Percentiles rank a stretch among this genome's conserved stretches.
These are phyloP conservation scores for Jamesozyma spencerorum DNA, from an alignment of 805 yeast genomes.

Conservation along the genomic window DNA sequence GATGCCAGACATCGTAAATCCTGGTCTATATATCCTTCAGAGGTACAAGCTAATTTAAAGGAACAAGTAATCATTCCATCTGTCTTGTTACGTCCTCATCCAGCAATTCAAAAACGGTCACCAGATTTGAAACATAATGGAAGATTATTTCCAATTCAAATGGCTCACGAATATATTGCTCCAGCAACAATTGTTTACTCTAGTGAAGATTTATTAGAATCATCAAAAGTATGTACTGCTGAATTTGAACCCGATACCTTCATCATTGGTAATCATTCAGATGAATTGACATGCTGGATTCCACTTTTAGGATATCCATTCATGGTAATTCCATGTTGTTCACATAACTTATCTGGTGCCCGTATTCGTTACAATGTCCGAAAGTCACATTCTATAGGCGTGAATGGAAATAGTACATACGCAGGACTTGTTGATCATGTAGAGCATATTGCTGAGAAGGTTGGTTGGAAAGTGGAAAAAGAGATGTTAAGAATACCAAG, in stretches of 20 bases:
- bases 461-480: slow-evolving; percentile 79
- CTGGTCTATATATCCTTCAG: slow-evolving; percentile 69
- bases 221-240: slow-evolving; percentile 49
- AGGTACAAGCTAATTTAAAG: slow-evolving; percentile 45
- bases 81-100: slow-evolving; percentile 59
- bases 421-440: slow-evolving; percentile 83
- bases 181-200: slow-evolving; percentile 35
- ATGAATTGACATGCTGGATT: slow-evolving; percentile 91
- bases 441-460: slow-evolving; percentile 50
- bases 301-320: slow-evolving; percentile 82
- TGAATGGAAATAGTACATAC: slow-evolving; percentile 50
- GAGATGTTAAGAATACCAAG: slow-evolving; percentile 91
- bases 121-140: slow-evolving; percentile 57
- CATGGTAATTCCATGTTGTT: slow-evolving; percentile 91
- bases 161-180: slow-evolving; percentile 36
- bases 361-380: slow-evolving; percentile 54
- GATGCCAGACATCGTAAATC: slow-evolving; percentile 87
- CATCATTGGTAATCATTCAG: slow-evolving; percentile 89
- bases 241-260: slow-evolving; percentile 67
- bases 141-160: slow-evolving; percentile 33
- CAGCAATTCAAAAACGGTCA: slow-evolving; percentile 42
- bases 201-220: slow-evolving; percentile 36
- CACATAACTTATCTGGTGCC: slow-evolving; percentile 76
- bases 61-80: slow-evolving; percentile 84
- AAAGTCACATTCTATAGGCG: slow-evolving; percentile 7